phyloP scores from a whole-genome alignment of 1,284 basidiomycete species.

The Apiotrichum sp. region DNA sequence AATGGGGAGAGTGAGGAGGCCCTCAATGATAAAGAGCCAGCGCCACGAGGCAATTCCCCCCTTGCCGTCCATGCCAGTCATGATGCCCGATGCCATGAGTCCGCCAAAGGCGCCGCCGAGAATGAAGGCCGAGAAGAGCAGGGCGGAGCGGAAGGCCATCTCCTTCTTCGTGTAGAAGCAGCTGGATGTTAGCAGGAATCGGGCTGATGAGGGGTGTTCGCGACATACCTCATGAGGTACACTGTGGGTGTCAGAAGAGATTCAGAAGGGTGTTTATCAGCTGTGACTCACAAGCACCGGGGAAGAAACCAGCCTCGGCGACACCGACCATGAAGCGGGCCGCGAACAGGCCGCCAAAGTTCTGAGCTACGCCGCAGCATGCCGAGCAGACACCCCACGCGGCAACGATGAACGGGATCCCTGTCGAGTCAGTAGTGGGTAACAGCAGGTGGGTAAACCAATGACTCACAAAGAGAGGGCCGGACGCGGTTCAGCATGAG shows the following conservation, averaged over 20 bases:
- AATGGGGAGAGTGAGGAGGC: conserved; percentile 29
- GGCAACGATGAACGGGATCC: conserved; percentile 17
- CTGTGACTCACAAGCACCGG: conserved; percentile 10
- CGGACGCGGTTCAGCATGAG: conserved; percentile 13
- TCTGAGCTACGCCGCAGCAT: conserved; percentile 12
- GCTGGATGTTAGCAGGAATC: neutral
- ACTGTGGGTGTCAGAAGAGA: neutral
- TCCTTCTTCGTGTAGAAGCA: conserved; percentile 23
- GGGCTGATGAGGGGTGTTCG: no score
- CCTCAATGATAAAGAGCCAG: conserved; percentile 45
- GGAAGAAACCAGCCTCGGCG: conserved; percentile 27
- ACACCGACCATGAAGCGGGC: conserved; percentile 29
- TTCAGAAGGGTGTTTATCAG: no score
- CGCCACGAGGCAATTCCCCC: conserved; percentile 42
- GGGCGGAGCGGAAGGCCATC: conserved; percentile 9
- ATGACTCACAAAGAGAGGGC: conserved; percentile 13
- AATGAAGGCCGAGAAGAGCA: conserved; percentile 22
- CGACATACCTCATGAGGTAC: conserved; percentile 6
- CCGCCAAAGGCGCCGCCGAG: conserved; percentile 29
- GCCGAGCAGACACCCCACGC: conserved; percentile 2
- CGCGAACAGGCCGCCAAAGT: conserved; percentile 3
- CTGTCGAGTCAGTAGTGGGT: no score
- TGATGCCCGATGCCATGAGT: conserved; percentile 27
- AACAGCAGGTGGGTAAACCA: no score
- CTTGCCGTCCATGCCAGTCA: conserved; percentile 11